A percentile compares a stretch with the other conserved stretches of the same genome.
phyloP scores from a whole-genome alignment of 2,329 filamentous ascomycete genomes.

The Tolypocladium paradoxum region DNA sequence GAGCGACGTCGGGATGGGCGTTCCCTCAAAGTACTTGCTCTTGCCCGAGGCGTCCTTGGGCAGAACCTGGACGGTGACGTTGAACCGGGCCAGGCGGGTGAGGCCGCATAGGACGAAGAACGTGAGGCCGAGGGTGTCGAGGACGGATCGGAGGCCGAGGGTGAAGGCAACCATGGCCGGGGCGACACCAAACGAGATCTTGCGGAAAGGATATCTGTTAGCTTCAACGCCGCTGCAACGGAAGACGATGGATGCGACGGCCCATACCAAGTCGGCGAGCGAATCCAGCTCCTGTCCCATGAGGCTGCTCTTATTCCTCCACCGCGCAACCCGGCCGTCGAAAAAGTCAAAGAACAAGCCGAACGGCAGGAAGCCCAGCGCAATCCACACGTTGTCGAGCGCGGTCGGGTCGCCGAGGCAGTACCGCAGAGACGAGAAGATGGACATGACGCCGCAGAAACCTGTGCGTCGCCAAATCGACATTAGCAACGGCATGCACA shows the following conservation, averaged over 20 bases:
- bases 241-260: neutral
- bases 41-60: constrained; percentile 91
- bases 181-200: constrained; percentile 94
- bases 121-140: constrained; percentile 70
- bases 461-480: constrained; percentile 26
- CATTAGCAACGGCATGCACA: neutral
- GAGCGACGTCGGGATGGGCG: constrained; percentile 85
- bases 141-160: constrained; percentile 71
- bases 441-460: constrained; percentile 85
- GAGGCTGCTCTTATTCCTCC: constrained; percentile 91
- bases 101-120: constrained; percentile 94
- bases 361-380: constrained; percentile 80
- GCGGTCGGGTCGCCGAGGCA: constrained; percentile 62
- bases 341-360: constrained; percentile 97
- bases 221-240: neutral
- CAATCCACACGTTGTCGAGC: constrained; percentile 64
- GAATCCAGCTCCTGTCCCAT: constrained; percentile 98
- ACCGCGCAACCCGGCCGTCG: constrained; percentile 91
- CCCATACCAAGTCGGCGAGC: constrained; percentile 76
- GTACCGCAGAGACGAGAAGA: constrained; percentile 92
- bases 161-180: constrained; percentile 82
- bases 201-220: neutral
- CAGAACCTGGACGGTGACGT: constrained; percentile 81
- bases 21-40: constrained; percentile 92
- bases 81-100: constrained; percentile 90